Evolutionary conservation across 176 grass and related monocot species (phyloP), one percentile per base, ranked within the genome.

Genomic region (Triticum turgidum): DNA sequence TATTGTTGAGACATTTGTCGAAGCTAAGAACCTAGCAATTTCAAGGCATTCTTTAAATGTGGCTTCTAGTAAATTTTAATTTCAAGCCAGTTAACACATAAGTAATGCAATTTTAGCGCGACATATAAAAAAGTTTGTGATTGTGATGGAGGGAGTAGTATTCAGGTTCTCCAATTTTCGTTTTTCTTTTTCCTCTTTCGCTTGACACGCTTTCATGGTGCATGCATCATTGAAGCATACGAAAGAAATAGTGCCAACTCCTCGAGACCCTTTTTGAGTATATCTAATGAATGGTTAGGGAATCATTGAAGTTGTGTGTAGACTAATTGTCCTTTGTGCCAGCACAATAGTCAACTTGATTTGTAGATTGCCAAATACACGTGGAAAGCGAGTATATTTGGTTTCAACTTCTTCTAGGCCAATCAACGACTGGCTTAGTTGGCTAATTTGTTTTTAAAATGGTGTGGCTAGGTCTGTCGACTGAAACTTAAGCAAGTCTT

Each of bases 241-340:
- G 21, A 59, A 69, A 42, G 30, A 84, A 80, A 1, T 76, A 68
- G 59, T 34, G 35, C 64, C 2, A 86, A n/a, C 6, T 27, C 22
- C 4, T 73, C 15, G 6, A 24, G 8, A 71, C 0, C 41, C 68
- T 20, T 65, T 27, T 11, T 3, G 0, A n/a, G 27, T 76, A 56
- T 38, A 56, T 75, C 27, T 82, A 30, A 39, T 56, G 86, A 82
- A 76, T 87, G n/a, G 41, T 82, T 58, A 56, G 27, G 62, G 72
- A 61, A 83, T 83, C 62, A 33, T 58, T 11, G 18, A 45, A 67
- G 82, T 42, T 25, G 11, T 21, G 33, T 24, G 62, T 34, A 9
- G 52, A 32, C n/a, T 41, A 80, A 15, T 44, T 80, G 30, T 17
- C 81, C 15, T 20, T 67, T 72, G 32, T 32, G 65, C 42, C 58